Evolutionary conservation across 257 asterid species (phyloP), one percentile per base, ranked within the genome.

Genomic region (Cinchona pubescens): DNA sequence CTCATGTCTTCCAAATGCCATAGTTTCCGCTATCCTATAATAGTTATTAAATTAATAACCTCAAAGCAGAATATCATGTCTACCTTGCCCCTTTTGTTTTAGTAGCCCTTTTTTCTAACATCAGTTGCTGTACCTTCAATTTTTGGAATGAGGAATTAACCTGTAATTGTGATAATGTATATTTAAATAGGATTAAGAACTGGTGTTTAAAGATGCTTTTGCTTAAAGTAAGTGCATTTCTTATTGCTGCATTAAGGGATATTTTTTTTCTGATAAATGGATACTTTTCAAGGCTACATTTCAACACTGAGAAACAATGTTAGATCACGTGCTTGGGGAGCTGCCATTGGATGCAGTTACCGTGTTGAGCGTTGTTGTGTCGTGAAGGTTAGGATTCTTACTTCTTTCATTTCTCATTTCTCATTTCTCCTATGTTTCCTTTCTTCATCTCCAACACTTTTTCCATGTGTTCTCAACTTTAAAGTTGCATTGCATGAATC

Each of bases 251-350:
- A 51, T 27, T 7, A 29, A 48, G 38, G 40, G 32, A 25, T 19
- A 14, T 65, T 53, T 71, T 62, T 15, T 72, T 53, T 29, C 27
- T 76, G 62, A 45, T 29, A 51, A 29, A 15, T 79, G 72, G 29
- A 64, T 53, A 75, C 45, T 78, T 63, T 79, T 80, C 43, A 67
- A 95, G 99, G 97, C 82, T 95, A 92, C 83, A 80, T 88, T 76
- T 95, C 99, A 74, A 86, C 96, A 43, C 79, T 92, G 86, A 91
- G 99, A 83, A 95, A 95, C 87, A 92, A 88, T 80, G 98, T 92
- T 48, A 98, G 98, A 49, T 95, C 99, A 15, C 97, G 98, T 60
- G 92, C 98, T 30, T 95, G 98, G 99, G 98, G 97, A 81, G 90
- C 99, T 84, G 96, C 94, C 32, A 87, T 89, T 77, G 96, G 88